A percentile compares a stretch with the other conserved stretches of the same genome.
Conservation (phyloP, 1,139 yeast genomes). For the Sugiyamaella neomexicana region DNA sequence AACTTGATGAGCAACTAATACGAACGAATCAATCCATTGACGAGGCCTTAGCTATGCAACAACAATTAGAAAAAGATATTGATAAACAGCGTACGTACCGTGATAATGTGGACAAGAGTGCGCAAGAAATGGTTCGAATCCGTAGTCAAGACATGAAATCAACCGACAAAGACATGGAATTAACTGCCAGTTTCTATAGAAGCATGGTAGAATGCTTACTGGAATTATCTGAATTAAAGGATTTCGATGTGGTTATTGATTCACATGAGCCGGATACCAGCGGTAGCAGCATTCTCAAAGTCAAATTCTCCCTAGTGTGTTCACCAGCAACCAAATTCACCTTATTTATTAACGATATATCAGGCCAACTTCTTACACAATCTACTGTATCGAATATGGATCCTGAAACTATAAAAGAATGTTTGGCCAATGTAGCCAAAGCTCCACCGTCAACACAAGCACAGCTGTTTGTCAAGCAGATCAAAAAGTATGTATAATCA, state of each 20-base stretch:
- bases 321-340: conserved; percentile 1
- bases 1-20: conserved; percentile 52
- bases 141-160: conserved; percentile 23
- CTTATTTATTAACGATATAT: conserved; percentile 3
- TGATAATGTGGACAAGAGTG: conserved; percentile 12
- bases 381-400: conserved; percentile 6
- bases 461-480: conserved; percentile 12
- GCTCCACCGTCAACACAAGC: conserved; percentile 14
- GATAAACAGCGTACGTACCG: conserved; percentile 22
- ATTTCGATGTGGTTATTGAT: conserved; percentile 3
- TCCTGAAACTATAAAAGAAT: background rate
- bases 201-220: conserved; percentile 25
- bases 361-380: conserved; percentile 8
- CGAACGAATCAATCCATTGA: conserved; percentile 4
- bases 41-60: conserved; percentile 24
- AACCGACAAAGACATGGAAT: conserved; percentile 28
- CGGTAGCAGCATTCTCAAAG: background rate
- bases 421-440: background rate
- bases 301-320: conserved; percentile 1
- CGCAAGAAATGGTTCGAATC: conserved; percentile 23
- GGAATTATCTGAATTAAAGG: conserved; percentile 20
- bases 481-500: background rate
- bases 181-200: conserved; percentile 30
- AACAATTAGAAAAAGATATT: conserved; percentile 45
- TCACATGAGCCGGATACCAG: background rate